Evolutionary conservation across 2,329 filamentous ascomycete genomes (phyloP).

Genomic region (Diaporthe eres): DNA sequence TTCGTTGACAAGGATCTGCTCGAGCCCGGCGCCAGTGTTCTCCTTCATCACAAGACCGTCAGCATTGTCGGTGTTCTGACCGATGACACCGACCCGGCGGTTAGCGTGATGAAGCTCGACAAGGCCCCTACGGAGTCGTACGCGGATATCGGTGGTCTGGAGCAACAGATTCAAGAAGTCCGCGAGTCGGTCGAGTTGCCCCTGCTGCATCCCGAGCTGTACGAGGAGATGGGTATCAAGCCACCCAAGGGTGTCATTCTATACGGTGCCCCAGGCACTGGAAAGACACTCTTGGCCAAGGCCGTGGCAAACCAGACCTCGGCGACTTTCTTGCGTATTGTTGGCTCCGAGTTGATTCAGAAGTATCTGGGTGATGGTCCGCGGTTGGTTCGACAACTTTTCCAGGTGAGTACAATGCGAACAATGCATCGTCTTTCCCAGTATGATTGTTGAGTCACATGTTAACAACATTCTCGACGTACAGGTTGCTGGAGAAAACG

Average conservation of each 20-base stretch:
- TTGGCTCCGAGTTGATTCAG: conserved; percentile 97
- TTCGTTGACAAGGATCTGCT: conserved; percentile 99
- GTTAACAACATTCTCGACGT: neutral
- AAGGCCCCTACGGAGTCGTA: conserved; percentile 99
- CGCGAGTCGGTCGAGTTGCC: conserved; percentile 97
- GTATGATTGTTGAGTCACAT: neutral
- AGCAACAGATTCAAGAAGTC: conserved; percentile 97
- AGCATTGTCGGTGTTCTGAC: conserved; percentile 98
- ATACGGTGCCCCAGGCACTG: conserved; percentile 96
- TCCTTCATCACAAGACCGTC: conserved; percentile 97
- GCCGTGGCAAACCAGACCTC: conserved; percentile 99
- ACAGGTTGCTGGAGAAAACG: conserved; percentile 92
- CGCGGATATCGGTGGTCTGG: conserved; percentile 96
- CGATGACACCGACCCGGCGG: conserved; percentile 93
- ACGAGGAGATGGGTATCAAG: conserved; percentile 99
- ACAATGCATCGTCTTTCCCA: neutral
- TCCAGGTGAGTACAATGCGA: conserved; percentile 71
- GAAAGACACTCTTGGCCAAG: conserved; percentile 96
- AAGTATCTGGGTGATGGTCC: conserved; percentile 98
- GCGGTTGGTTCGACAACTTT: conserved; percentile 93
- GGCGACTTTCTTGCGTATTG: conserved; percentile 96
- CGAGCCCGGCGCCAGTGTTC: conserved; percentile 94
- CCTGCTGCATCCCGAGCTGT: conserved; percentile 93
- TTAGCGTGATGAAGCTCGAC: conserved; percentile 99
- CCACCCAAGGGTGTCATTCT: conserved; percentile 99